phyloP scores from a whole-genome alignment of 257 asterid genomes.

The Salvia miltiorrhiza region DNA sequence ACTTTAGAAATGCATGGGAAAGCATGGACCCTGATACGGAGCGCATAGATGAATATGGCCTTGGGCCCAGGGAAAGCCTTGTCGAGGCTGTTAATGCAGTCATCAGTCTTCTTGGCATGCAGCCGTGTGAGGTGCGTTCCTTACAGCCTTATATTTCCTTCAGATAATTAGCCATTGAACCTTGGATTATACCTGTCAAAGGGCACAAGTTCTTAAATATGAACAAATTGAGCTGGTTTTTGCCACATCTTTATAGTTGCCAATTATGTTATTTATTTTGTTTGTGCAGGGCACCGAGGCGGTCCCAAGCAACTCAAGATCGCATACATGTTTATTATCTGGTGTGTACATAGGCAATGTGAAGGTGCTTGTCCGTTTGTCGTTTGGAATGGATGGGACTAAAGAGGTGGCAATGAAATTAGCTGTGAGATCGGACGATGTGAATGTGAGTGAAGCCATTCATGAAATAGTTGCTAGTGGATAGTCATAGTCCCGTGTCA shows the following conservation, averaged over 20 bases:
- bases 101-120: slow-evolving; percentile 91
- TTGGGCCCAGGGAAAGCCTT: slow-evolving; percentile 89
- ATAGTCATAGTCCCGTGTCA: slow-evolving; percentile 22
- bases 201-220: not conserved
- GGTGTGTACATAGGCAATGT: slow-evolving; percentile 88
- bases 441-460: slow-evolving; percentile 73
- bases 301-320: slow-evolving; percentile 79
- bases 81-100: slow-evolving; percentile 89
- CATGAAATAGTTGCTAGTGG: slow-evolving; percentile 98
- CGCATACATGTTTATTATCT: slow-evolving; percentile 86
- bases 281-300: slow-evolving; percentile 80
- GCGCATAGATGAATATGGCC: slow-evolving; percentile 91
- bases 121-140: slow-evolving; percentile 92
- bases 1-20: slow-evolving; percentile 98
- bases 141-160: not conserved
- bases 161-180: not conserved
- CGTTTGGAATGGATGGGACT: slow-evolving; percentile 75
- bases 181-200: not conserved
- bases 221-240: not conserved
- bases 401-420: slow-evolving; percentile 98
- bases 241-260: not conserved
- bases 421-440: slow-evolving; percentile 90
- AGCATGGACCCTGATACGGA: slow-evolving; percentile 71
- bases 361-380: slow-evolving; percentile 87
- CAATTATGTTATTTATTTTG: not conserved